These are phyloP conservation scores for Pseudocercospora cruenta DNA, from an alignment of 2,329 filamentous ascomycete genomes.

Conservation along the genomic window DNA sequence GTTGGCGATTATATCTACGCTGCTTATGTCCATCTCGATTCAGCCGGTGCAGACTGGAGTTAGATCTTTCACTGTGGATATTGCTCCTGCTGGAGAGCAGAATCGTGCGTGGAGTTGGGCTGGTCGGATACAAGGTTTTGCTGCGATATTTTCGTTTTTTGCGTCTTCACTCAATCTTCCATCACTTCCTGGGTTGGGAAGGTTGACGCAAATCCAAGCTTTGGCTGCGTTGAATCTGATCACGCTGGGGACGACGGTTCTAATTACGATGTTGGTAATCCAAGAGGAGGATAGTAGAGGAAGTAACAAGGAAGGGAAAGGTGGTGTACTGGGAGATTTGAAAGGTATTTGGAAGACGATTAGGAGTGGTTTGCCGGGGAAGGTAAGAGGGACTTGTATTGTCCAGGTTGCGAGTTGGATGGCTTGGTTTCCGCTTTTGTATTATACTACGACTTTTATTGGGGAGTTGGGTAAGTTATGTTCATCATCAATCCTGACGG, in stretches of 20 bases:
- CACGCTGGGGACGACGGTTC: constrained; percentile 23
- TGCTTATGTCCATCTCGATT: constrained; percentile 19
- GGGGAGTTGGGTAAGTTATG: constrained; percentile 25
- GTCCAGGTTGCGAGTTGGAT: constrained; percentile 25
- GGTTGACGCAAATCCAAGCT: constrained; percentile 25
- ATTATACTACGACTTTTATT: constrained; percentile 30
- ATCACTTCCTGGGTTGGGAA: constrained; percentile 15
- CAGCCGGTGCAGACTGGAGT: constrained; percentile 27
- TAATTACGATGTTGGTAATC: constrained; percentile 23
- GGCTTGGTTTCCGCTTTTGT: constrained; percentile 30
- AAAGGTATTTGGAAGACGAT: constrained; percentile 17
- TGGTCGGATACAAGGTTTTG: constrained; percentile 22
- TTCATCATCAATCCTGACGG: background rate
- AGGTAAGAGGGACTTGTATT: constrained; percentile 22
- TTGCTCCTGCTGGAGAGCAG: constrained; percentile 21
- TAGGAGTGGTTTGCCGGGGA: constrained; percentile 13
- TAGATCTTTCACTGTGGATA: constrained; percentile 24
- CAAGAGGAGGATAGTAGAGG: constrained; percentile 22
- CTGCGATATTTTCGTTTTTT: constrained; percentile 27
- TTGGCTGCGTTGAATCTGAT: constrained; percentile 25
- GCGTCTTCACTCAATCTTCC: constrained; percentile 22
- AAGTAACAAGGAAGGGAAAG: background rate
- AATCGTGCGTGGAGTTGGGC: constrained; percentile 21
- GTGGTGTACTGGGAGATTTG: constrained; percentile 16
- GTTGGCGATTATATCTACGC: constrained; percentile 18